Percentiles rank a stretch among this genome's conserved stretches.
These are phyloP conservation scores for Eucalyptus victrix DNA, from an alignment of 345 rosid species.

Conservation along the genomic window DNA sequence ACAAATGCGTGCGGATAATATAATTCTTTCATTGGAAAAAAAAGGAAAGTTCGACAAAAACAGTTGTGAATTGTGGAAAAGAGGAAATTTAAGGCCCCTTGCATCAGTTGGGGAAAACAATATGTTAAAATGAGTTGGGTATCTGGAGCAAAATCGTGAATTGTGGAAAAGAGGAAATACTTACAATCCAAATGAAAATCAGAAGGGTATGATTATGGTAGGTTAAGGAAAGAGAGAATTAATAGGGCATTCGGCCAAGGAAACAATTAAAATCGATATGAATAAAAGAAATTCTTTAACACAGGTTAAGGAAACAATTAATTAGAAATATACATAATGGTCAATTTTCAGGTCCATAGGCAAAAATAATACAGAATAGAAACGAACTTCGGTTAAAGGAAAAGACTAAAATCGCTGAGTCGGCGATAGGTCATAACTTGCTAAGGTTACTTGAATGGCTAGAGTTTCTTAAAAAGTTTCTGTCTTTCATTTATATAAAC, in stretches of 20 bases:
- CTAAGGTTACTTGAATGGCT: not conserved
- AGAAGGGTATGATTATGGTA: not conserved
- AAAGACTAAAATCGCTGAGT: not conserved
- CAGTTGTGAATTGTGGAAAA: not conserved
- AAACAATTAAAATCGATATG: not conserved
- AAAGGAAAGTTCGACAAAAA: not conserved
- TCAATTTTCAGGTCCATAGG: not conserved
- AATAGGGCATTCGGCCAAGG: too few species aligned
- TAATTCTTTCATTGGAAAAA: not conserved
- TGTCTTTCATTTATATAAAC: not conserved
- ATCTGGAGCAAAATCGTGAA: not conserved
- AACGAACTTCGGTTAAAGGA: not conserved
- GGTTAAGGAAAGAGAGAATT: not conserved
- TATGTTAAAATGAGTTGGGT: not conserved
- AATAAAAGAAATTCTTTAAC: not conserved
- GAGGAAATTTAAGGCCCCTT: not conserved
- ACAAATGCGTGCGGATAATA: not conserved
- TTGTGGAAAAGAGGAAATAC: not conserved
- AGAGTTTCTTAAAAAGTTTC: not conserved
- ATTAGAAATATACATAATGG: not conserved
- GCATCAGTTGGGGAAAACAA: not conserved
- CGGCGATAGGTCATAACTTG: not conserved
- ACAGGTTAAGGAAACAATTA: not conserved
- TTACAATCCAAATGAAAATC: not conserved
- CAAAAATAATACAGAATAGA: not conserved